Evolutionary conservation across 768 basidiomycete species (phyloP), one percentile per base, ranked within the genome.

Genomic region (Mycena sanguinolenta): DNA sequence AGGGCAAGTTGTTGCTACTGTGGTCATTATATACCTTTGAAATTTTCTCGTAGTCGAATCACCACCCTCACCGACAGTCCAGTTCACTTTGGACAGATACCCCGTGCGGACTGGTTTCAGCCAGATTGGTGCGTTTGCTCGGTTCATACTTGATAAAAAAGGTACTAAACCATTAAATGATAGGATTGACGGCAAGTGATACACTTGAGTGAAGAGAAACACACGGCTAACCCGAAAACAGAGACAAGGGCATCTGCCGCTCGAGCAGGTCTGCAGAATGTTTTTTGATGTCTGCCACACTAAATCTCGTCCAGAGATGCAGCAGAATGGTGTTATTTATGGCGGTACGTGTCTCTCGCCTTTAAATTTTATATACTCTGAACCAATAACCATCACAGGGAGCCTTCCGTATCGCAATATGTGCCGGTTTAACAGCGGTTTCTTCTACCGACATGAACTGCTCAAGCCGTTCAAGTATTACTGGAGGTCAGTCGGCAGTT

Each of bases 391-490:
- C 71, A 63, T 27, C 71, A 16, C 75, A 94, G 93, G 92, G 63
- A 95, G 93, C 75, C 87, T 95, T 23, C 87, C 93, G 92, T 94
- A 68, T 55, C 92, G 97, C 64, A 97, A 98, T 75, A 99, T 99
- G 97, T 98, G 97, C 80, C 90, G 97, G 21, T 99, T 90, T 83
- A 96, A 98, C 82, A 96, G 95, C 61, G 96, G 95, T 38, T 95
- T 93, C 85, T 98, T 98, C 84, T 97, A 88, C 82, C 86, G 88
- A 65, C 95, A 97, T 66, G 90, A 93, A 72, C 82, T 97, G 10
- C 83, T 97, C 61, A 88, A 93, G 73, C 83, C 88, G 53, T 97
- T 90, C 80, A 91, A 88, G 75, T 97, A 95, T 78, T 97, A 97
- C 82, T 97, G 95, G 95, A 85, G 85, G 84, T 86, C 53, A 57